Base-by-base conservation (phyloP, 129 eudicot genomes). In the Smallanthus sonchifolius region DNA sequence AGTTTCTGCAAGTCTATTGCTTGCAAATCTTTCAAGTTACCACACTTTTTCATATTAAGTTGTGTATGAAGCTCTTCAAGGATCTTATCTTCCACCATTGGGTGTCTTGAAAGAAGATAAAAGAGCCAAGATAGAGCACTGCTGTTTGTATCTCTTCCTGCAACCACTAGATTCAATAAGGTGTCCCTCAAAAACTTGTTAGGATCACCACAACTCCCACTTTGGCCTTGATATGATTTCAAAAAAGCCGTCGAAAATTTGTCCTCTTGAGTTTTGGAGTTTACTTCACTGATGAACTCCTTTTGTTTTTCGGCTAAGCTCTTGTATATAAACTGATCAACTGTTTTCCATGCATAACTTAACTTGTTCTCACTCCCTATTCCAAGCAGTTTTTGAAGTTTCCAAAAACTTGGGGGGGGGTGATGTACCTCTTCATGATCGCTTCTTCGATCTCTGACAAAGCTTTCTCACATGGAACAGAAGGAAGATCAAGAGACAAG, bases 351-450 rank as follows among this genome's bases (percentile, higher is more conserved):
- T 34, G 88, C 83, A 19, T 62, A n/a, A 19, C 34, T 79, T 13
- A 85, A 55, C 71, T 77, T 69, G 65, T 51, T 81, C 71, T 88
- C 95, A 7, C 76, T 76, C 20, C 95, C 95, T 19, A 86, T 40
- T 1, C 44, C 2, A 30, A 83, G 80, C 77, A 79, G 45, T 9
- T 76, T 19, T 69, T 78, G 86, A 10, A 85, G 20, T 78, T 75
- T 88, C 86, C 85, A 81, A 2, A 75, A 2, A 4, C 17, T 20
- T 77, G 81, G 76, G 0, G 95, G 94, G 39, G n/a, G 0, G 4
- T n/a, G n/a, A 85, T 16, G 69, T 88, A 85, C 52, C 94, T 78
- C 16, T 32, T n/a, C 74, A 88, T 34, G n/a, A 86, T n/a, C 0
- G 88, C 75, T 68, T 77, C 88, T 61, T 35, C 73, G 0, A 48